Evolutionary conservation across 768 basidiomycete genomes (phyloP).

Genomic region (Podaxis mareebaensis): DNA sequence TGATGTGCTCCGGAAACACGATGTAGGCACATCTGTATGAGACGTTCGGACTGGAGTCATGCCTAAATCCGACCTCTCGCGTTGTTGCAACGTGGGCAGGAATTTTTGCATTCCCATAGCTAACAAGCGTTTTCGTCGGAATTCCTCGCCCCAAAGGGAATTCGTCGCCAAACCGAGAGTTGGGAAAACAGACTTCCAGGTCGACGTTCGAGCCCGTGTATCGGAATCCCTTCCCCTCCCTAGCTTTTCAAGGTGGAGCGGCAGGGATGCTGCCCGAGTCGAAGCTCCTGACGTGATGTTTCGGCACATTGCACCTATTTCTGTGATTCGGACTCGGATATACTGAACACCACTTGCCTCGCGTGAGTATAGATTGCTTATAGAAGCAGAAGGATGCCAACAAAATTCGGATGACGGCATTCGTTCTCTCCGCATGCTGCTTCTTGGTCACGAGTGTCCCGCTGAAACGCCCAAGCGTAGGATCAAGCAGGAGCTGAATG

Average conservation of each 20-base stretch:
- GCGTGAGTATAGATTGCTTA: not conserved
- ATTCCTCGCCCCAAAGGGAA: not conserved
- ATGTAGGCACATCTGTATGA: not conserved
- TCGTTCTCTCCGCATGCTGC: not conserved
- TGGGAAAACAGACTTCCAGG: not conserved
- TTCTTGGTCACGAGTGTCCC: not conserved
- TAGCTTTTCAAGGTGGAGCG: not conserved
- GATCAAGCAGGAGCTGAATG: not conserved
- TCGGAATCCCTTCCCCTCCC: not conserved
- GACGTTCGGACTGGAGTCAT: not conserved
- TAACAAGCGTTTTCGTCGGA: constrained; percentile 12
- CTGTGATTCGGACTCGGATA: constrained; percentile 7
- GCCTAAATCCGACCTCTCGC: constrained; percentile 5
- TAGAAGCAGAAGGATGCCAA: not conserved
- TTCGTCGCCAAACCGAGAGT: not conserved
- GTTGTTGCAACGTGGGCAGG: constrained; percentile 7
- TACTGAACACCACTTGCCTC: constrained; percentile 4
- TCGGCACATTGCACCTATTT: not conserved
- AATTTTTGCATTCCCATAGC: not conserved
- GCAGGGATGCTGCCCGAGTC: not conserved
- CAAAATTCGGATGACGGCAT: not conserved
- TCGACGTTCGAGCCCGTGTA: not conserved
- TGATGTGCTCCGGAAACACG: not conserved
- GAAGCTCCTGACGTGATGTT: not conserved
- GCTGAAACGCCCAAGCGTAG: not conserved